These are phyloP conservation scores for Setaria italica DNA, from an alignment of 202 grass and related monocot species.

Conservation along the genomic window DNA sequence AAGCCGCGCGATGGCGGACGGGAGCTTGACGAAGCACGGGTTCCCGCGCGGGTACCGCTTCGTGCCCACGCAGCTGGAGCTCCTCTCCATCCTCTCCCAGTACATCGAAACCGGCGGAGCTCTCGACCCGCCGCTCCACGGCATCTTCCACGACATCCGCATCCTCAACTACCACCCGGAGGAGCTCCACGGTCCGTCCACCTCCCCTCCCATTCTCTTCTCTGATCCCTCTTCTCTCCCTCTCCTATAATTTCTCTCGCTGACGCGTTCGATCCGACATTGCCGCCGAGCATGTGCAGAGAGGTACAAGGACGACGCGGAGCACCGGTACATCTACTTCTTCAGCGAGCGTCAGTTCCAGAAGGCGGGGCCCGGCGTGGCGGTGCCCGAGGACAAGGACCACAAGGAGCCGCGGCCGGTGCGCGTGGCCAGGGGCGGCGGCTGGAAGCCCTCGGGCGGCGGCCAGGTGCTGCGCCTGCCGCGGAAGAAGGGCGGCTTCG, in stretches of 20 bases:
- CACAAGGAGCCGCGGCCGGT: neutral
- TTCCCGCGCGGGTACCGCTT: constrained; percentile 42
- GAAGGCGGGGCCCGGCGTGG: neutral
- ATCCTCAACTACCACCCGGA: constrained; percentile 48
- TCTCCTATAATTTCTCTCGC: neutral
- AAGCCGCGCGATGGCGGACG: neutral
- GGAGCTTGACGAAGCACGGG: constrained; percentile 35
- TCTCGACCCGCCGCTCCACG: neutral
- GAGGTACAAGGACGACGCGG: neutral
- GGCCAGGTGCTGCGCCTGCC: neutral
- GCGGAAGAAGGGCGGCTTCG: neutral
- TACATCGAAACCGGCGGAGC: no score
- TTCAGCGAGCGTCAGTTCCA: neutral
- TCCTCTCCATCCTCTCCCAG: neutral
- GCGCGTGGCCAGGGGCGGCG: constrained; percentile 7
- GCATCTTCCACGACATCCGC: neutral
- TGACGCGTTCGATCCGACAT: neutral
- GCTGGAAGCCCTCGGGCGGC: constrained; percentile 48
- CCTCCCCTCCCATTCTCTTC: no score
- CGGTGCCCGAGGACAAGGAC: neutral
- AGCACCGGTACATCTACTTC: constrained; percentile 55
- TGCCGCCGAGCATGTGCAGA: neutral
- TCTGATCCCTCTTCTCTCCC: neutral
- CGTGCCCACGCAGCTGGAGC: neutral
- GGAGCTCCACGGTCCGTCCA: constrained; percentile 30